phyloP scores from a whole-genome alignment of 2,329 filamentous ascomycete genomes.

The Blastomyces silverae region DNA sequence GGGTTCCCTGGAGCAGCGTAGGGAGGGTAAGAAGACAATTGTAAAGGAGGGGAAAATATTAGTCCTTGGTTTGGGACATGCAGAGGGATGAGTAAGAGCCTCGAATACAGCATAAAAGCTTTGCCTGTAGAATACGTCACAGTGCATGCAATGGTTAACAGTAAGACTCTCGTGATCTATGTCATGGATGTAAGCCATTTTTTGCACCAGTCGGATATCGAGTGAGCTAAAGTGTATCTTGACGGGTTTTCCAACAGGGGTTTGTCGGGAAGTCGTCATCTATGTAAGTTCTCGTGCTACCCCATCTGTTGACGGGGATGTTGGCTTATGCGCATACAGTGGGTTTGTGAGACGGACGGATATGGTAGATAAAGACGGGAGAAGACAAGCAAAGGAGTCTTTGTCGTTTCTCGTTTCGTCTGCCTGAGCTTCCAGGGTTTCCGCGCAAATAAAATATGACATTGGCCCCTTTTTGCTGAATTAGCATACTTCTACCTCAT shows the following conservation, averaged over 20 bases:
- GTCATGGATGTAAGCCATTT: neutral
- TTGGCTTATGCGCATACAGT: neutral
- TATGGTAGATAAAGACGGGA: neutral
- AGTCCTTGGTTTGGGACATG: neutral
- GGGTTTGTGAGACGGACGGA: neutral
- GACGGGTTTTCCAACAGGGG: neutral
- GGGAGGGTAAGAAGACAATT: neutral
- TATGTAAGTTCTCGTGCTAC: neutral
- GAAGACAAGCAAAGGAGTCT: neutral
- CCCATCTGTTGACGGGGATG: neutral
- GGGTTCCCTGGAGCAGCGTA: neutral
- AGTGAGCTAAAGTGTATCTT: neutral
- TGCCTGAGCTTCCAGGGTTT: neutral
- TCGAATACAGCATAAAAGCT: neutral
- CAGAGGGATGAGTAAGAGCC: neutral
- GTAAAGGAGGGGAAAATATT: neutral
- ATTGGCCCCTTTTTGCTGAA: neutral
- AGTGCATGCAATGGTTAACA: neutral
- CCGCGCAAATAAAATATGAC: neutral
- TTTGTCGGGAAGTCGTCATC: neutral
- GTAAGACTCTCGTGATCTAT: neutral
- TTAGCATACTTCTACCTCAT: neutral
- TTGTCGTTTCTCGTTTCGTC: neutral
- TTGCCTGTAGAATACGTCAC: neutral
- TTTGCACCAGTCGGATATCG: neutral